These are phyloP conservation scores for Podospora pseudoanserina DNA, from an alignment of 495 filamentous ascomycete species.

Conservation along the genomic window DNA sequence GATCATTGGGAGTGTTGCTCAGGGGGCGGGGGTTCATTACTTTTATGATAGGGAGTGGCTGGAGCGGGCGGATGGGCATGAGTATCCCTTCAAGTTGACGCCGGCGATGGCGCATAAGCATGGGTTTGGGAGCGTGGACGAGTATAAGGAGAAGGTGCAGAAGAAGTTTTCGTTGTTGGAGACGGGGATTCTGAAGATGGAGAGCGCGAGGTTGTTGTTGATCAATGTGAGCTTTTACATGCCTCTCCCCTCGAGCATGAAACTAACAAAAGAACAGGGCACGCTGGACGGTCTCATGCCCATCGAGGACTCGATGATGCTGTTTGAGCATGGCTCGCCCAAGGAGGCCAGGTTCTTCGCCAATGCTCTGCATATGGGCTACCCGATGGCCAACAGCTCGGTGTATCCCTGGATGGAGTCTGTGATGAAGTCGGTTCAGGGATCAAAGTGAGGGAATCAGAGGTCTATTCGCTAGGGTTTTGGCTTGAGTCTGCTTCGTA, in stretches of 20 bases:
- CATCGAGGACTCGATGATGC: slow-evolving; percentile 68
- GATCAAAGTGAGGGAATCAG: slow-evolving; percentile 1
- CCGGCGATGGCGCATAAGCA: slow-evolving; percentile 67
- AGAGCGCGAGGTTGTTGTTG: slow-evolving; percentile 60
- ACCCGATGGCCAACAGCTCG: slow-evolving; percentile 51
- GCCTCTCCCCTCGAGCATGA: slow-evolving; percentile 1
- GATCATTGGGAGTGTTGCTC: slow-evolving; percentile 60
- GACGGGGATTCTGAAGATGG: slow-evolving; percentile 61
- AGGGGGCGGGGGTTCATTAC: slow-evolving; percentile 68
- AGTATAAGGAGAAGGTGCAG: slow-evolving; percentile 57
- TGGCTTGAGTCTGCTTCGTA: not conserved
- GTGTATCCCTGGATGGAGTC: slow-evolving; percentile 57
- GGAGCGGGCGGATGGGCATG: slow-evolving; percentile 62
- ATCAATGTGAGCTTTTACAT: slow-evolving; percentile 56
- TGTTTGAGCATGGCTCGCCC: slow-evolving; percentile 64
- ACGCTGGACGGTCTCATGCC: slow-evolving; percentile 70
- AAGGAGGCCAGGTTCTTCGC: slow-evolving; percentile 68
- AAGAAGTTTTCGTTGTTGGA: slow-evolving; percentile 71
- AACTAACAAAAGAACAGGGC: slow-evolving; percentile 45
- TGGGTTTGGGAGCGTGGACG: slow-evolving; percentile 58
- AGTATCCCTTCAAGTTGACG: slow-evolving; percentile 72
- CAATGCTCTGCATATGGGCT: slow-evolving; percentile 62
- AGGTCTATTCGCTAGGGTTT: not conserved
- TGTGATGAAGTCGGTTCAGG: slow-evolving; percentile 38
- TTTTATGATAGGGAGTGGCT: slow-evolving; percentile 67